Base-by-base conservation (phyloP, 1,284 basidiomycete species). In the Cryptococcus neoformans region DNA sequence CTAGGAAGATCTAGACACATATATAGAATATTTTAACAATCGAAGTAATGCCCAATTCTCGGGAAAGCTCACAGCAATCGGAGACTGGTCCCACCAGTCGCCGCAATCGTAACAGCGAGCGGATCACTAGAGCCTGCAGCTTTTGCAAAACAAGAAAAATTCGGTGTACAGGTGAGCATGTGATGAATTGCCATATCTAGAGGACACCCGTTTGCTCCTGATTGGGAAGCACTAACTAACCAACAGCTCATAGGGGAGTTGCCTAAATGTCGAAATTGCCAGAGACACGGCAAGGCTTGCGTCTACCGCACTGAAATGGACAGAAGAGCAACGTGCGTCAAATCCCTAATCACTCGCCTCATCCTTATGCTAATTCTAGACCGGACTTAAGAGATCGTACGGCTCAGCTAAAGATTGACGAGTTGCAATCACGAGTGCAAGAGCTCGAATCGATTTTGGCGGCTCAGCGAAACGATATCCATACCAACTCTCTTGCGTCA, bases 261-360 rank as follows among this genome's bases (percentile, higher is more conserved):
- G 21, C 53, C 53, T 10, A 39, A 40, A 39, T 54, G 53, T 21
- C 37, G 17, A 40, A 21, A 37, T 21, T 54, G 53, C 45, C 37
- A 37, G 16, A 35, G 16, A 14, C 21, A 21, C 14, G 53, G 53
- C 12, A 41, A 41, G 36, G 28, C 8, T 6, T 54, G 53, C 46
- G 37, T 38, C 12, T 54, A 54, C 41, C 46, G 28, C 28, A 28
- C 53, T 28, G 46, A 6, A 39, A 46, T 28, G 44, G 46, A 54
- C 28, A 42, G 36, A n/a, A 44, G 53, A 7, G n/a, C 44, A 16
- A 54, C 53, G 53, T 54, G 16, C 34, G 53, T 54, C n/a, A 34
- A 14, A 16, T 6, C 14, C 21, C 16, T 47, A 14, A 14, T 11
- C 6, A 28, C 35, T 7, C 5, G 28, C 1, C 6, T 9, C 16